Evolutionary conservation across 331 rosid genomes (phyloP).

Genomic region (Cydonia oblonga): DNA sequence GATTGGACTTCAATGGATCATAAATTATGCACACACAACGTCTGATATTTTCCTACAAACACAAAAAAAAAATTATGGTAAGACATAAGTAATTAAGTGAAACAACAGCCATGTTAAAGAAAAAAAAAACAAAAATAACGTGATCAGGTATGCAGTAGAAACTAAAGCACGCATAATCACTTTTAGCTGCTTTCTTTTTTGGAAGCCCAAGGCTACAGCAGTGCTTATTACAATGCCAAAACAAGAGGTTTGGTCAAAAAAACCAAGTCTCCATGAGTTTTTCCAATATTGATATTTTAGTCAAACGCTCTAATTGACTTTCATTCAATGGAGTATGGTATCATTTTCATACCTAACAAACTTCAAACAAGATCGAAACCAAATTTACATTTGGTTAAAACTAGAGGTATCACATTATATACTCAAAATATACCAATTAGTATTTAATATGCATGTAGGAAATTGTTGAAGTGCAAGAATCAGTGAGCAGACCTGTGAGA

Average conservation of each 20-base stretch:
- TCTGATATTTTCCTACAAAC: constrained; percentile 71
- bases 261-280: background rate
- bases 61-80: background rate
- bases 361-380: background rate
- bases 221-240: background rate
- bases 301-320: background rate
- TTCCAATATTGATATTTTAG: background rate
- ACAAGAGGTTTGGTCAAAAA: background rate
- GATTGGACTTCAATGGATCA: constrained; percentile 85
- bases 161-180: background rate
- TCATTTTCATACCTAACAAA: background rate
- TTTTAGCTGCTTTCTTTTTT: background rate
- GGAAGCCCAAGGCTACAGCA: background rate
- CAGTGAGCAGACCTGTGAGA: too few relatives aligned
- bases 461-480: background rate
- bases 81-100: background rate
- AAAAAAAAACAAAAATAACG: background rate
- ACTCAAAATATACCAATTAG: background rate
- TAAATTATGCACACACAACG: constrained; percentile 91
- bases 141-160: background rate
- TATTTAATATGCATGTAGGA: background rate
- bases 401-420: background rate
- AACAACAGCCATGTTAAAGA: background rate
- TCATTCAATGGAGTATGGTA: background rate
- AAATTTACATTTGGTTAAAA: background rate